A percentile compares a stretch with the other conserved stretches of the same genome.
Evolutionary conservation across 108 stramenopile species (phyloP).

Genomic region (Epithemia pelagica): DNA sequence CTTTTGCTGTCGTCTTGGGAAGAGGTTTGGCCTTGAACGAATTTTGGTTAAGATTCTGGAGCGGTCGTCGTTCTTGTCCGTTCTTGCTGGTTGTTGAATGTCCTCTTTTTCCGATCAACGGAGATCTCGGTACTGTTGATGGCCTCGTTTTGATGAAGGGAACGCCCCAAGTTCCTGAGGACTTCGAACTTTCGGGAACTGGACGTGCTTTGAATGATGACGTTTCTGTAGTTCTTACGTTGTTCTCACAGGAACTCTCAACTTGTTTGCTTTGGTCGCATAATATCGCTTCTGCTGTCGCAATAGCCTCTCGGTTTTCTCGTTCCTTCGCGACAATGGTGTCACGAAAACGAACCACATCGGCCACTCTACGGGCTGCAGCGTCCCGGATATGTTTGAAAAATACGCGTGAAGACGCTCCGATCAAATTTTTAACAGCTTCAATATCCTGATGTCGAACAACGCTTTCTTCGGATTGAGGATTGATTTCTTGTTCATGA

Average conservation of each 20-base stretch:
- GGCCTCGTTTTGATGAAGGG: slow-evolving; percentile 47
- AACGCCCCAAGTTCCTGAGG: slow-evolving; percentile 29
- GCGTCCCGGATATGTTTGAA: slow-evolving; percentile 43
- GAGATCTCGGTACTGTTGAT: slow-evolving; percentile 39
- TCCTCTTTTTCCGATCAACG: slow-evolving; percentile 21
- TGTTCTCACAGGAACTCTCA: too few relatives aligned
- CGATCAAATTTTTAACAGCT: not conserved
- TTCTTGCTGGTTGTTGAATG: not conserved
- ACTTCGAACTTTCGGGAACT: slow-evolving; percentile 13
- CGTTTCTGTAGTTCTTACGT: too few relatives aligned
- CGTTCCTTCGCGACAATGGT: slow-evolving; percentile 40
- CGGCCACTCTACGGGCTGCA: slow-evolving; percentile 32
- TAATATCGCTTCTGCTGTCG: slow-evolving; percentile 17
- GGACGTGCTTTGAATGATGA: slow-evolving; percentile 35
- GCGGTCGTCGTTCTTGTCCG: not conserved
- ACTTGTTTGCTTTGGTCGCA: too few relatives aligned
- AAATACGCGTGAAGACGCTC: slow-evolving; percentile 28
- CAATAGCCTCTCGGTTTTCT: slow-evolving; percentile 25
- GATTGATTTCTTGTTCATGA: too few relatives aligned
- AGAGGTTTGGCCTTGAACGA: slow-evolving; percentile 30
- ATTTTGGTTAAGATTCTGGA: not conserved
- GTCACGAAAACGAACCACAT: slow-evolving; percentile 41
- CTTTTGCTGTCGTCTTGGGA: slow-evolving; percentile 19
- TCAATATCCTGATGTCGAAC: not conserved
- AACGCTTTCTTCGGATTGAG: not conserved